Conservation (phyloP, 2,329 filamentous ascomycete species). For the Xylaria sp. region DNA sequence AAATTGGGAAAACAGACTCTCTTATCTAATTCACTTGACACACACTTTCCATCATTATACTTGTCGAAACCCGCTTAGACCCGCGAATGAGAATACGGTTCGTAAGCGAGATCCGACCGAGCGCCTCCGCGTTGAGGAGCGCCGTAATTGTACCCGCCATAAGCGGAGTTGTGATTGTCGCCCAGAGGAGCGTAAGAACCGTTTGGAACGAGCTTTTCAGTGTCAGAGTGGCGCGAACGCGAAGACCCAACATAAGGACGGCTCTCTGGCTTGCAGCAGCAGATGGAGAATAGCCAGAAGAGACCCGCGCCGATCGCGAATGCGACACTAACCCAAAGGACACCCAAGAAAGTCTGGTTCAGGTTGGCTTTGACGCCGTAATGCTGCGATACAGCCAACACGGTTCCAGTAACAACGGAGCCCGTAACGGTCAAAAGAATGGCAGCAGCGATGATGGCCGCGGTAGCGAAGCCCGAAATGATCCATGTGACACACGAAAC, state of each 20-base stretch:
- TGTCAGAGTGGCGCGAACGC: constrained; percentile 41
- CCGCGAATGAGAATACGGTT: constrained; percentile 65
- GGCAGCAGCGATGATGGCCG: constrained; percentile 65
- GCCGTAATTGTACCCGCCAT: constrained; percentile 45
- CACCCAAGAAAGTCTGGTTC: constrained; percentile 71
- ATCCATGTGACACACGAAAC: constrained; percentile 84
- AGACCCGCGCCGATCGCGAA: constrained; percentile 76
- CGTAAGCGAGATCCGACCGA: constrained; percentile 62
- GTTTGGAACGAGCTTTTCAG: constrained; percentile 58
- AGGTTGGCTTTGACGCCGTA: constrained; percentile 74
- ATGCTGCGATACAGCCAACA: constrained; percentile 68
- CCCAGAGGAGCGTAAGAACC: constrained; percentile 54
- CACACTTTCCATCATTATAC: not conserved
- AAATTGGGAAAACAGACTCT: constrained; percentile 21
- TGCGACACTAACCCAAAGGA: constrained; percentile 79
- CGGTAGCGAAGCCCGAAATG: constrained; percentile 66
- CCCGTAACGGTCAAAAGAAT: constrained; percentile 77
- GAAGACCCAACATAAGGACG: constrained; percentile 40
- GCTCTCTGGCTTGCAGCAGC: constrained; percentile 80
- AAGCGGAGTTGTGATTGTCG: constrained; percentile 44
- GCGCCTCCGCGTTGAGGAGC: constrained; percentile 49
- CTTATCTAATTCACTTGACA: constrained; percentile 16
- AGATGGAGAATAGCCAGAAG: constrained; percentile 92
- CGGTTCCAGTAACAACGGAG: constrained; percentile 68
- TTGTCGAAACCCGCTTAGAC: constrained; percentile 45